Base-by-base conservation (phyloP, 2,329 filamentous ascomycete genomes). In the Passalora sequoiae region DNA sequence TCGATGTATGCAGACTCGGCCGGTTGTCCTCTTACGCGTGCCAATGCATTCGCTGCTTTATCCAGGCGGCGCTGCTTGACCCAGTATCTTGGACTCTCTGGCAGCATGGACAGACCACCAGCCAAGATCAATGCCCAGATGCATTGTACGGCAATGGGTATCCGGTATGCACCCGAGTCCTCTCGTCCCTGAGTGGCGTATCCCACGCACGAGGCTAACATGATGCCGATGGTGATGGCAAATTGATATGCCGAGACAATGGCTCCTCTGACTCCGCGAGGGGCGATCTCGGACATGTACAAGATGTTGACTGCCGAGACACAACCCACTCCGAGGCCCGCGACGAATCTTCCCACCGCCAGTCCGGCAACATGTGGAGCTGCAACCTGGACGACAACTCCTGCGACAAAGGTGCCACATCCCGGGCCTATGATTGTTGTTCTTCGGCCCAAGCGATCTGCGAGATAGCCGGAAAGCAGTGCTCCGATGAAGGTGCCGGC, bases 51-150 rank as follows among this genome's bases (percentile, higher is more conserved):
- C 43, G 80, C 75, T n/a, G 88, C 88, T 39, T 73, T 65, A 29
- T 83, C 78, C 39, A 87, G 72, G 46, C 80, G 71, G 46, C 83
- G 83, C 67, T 82, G 83, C 74, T 86, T 88, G 67, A 94, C 85
- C 58, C 77, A 92, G 73, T 82, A 94, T 59, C 88, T 83, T 35
- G 88, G 88, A 0, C 85, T 89, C 65, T 94, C 88, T 33, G 88
- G 88, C 2, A 94, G 80, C 55, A 87, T 62, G 56, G 88, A 68
- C 17, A 94, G 76, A 58, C 88, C 88, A 28, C 60, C 60, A 24
- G 69, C 83, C 15, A 94, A 78, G 50, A 94, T 83, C 25, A 89
- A 27, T 25, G 86, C 87, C 84, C 86, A 94, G 32, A 81, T 66
- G 66, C 89, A 85, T 70, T 94, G 88, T 24, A 94, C 71, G 25